phyloP scores from a whole-genome alignment of 2,329 filamentous ascomycete genomes.

The Orbilia javanica region DNA sequence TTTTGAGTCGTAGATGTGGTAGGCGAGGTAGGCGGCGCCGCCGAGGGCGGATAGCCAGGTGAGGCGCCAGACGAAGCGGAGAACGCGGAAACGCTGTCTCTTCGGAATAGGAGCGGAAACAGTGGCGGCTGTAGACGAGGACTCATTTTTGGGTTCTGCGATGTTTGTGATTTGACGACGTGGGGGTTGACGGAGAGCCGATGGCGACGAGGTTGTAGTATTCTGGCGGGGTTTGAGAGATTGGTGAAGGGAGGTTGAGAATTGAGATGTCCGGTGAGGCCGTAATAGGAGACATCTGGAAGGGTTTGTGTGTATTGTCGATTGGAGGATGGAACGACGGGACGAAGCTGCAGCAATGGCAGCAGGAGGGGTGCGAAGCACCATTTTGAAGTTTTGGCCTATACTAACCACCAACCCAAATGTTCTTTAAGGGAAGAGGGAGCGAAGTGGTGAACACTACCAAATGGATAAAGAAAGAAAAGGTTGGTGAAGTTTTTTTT shows the following conservation, averaged over 20 bases:
- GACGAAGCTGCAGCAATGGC: conserved; percentile 47
- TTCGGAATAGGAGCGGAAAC: conserved; percentile 61
- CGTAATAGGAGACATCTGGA: conserved; percentile 43
- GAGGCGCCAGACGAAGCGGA: conserved; percentile 86
- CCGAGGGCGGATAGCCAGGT: conserved; percentile 81
- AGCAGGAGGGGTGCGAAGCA: conserved; percentile 57
- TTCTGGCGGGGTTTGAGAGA: conserved; percentile 25
- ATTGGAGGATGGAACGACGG: conserved; percentile 54
- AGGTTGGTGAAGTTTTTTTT: neutral
- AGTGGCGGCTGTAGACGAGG: conserved; percentile 24
- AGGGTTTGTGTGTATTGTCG: conserved; percentile 31
- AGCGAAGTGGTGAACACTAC: neutral
- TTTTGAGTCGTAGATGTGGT: conserved; percentile 84
- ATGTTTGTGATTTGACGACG: conserved; percentile 31
- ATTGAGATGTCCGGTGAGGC: conserved; percentile 17
- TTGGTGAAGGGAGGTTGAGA: conserved; percentile 36
- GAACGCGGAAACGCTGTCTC: conserved; percentile 74
- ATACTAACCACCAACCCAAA: no score
- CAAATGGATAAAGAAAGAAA: neutral
- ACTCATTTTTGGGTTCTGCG: conserved; percentile 37
- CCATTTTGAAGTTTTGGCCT: conserved; percentile 33
- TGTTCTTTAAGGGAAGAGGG: neutral
- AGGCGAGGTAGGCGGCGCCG: conserved; percentile 78
- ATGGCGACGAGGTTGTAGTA: neutral
- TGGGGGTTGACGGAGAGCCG: neutral